Evolutionary conservation across 164 flowering plant genomes (phyloP).

Genomic region (Euptelea pleiosperma): DNA sequence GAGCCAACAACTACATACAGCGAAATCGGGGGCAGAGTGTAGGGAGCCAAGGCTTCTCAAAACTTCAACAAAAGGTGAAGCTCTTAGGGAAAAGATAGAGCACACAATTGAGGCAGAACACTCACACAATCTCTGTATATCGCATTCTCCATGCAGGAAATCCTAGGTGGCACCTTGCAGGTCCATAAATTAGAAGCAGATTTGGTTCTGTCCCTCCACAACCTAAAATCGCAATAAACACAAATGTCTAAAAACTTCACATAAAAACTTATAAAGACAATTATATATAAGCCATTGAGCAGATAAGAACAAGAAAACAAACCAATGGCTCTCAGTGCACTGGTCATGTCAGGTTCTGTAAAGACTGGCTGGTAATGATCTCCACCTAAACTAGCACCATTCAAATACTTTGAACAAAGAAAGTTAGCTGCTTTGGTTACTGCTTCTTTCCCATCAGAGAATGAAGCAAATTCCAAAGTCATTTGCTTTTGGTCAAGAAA

Average conservation of each 20-base stretch:
- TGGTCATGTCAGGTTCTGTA: constrained; percentile 55
- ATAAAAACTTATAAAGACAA: not conserved
- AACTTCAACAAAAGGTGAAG: too few relatives aligned
- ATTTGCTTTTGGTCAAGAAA: constrained; percentile 24
- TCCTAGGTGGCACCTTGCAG: constrained; percentile 83
- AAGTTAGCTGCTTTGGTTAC: constrained; percentile 69
- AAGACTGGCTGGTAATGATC: constrained; percentile 32
- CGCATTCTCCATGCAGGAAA: constrained; percentile 90
- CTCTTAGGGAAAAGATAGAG: not conserved
- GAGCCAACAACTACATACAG: too few relatives aligned
- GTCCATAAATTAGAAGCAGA: constrained; percentile 77
- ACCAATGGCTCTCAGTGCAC: constrained; percentile 68
- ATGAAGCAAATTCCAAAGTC: constrained; percentile 62
- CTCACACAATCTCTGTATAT: constrained; percentile 93
- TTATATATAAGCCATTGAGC: constrained; percentile 1
- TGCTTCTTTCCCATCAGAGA: constrained; percentile 78
- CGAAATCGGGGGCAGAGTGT: too few relatives aligned
- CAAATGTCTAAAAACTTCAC: not conserved
- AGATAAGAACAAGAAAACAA: constrained; percentile 19
- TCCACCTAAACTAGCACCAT: constrained; percentile 18
- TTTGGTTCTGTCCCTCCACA: constrained; percentile 69
- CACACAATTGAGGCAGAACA: constrained; percentile 4
- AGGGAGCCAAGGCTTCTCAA: too few relatives aligned
- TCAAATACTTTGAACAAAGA: constrained; percentile 47
- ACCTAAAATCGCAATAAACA: constrained; percentile 37